Conservation (phyloP, 352 stramenopile species). For the Aphanomyces euteiches region DNA sequence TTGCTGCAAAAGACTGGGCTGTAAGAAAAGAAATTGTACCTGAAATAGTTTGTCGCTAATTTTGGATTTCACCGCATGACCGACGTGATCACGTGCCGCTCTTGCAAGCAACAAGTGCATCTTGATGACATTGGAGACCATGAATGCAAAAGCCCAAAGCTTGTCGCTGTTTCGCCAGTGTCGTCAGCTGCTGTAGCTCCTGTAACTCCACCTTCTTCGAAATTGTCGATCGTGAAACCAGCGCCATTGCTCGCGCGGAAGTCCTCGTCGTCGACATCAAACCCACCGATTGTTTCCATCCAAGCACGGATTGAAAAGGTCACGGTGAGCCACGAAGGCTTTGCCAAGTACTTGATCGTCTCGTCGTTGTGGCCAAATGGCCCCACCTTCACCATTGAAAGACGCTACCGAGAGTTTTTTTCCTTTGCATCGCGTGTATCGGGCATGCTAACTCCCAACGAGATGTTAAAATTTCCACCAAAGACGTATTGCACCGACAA, state of each 20-base stretch:
- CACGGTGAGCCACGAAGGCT: background rate
- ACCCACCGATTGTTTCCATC: background rate
- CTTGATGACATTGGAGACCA: conserved; percentile 29
- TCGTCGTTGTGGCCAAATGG: conserved; percentile 23
- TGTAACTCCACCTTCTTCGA: background rate
- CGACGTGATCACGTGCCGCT: conserved; percentile 17
- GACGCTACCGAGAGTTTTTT: conserved; percentile 76
- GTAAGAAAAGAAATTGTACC: no score
- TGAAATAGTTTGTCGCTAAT: no score
- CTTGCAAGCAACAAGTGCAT: conserved; percentile 27
- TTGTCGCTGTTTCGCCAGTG: background rate
- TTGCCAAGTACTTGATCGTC: conserved; percentile 20
- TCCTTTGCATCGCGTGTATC: conserved; percentile 57
- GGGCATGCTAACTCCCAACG: conserved; percentile 47
- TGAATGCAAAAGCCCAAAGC: conserved; percentile 2
- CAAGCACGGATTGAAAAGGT: conserved; percentile 17
- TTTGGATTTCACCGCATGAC: background rate
- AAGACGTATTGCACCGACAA: conserved; percentile 57
- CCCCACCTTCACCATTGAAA: conserved; percentile 50
- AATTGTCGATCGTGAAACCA: background rate
- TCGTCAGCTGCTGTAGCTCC: background rate
- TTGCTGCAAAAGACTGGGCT: background rate
- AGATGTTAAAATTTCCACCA: conserved; percentile 56
- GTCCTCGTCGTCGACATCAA: background rate
- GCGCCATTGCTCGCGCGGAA: conserved; percentile 19